Percentiles rank a stretch among this genome's conserved stretches.
Evolutionary conservation across 2,329 filamentous ascomycete species (phyloP).

Genomic region (Alternaria sp.): DNA sequence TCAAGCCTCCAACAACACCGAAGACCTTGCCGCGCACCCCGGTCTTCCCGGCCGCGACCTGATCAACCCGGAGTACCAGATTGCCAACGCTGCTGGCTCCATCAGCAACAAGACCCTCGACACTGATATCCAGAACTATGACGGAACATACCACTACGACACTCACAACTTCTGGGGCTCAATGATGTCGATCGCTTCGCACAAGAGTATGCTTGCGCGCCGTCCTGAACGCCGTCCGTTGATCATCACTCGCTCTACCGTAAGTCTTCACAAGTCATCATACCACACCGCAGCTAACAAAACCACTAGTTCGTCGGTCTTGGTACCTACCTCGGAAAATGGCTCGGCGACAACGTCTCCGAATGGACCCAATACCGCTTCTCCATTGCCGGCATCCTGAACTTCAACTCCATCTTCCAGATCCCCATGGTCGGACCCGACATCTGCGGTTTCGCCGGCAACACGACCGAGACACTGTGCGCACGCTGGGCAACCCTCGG

Average conservation of each 20-base stretch:
- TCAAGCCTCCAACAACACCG: conserved; percentile 39
- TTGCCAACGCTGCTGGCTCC: conserved; percentile 60
- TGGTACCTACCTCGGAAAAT: conserved; percentile 64
- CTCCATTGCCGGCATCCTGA: conserved; percentile 49
- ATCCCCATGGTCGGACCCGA: conserved; percentile 61
- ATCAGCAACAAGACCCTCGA: conserved; percentile 61
- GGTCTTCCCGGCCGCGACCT: conserved; percentile 70
- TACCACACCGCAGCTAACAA: background rate
- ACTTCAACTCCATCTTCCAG: conserved; percentile 55
- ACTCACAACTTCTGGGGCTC: conserved; percentile 78
- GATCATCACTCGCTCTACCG: conserved; percentile 74
- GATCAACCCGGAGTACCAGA: conserved; percentile 69
- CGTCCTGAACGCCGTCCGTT: conserved; percentile 69
- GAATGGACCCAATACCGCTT: conserved; percentile 53
- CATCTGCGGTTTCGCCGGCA: conserved; percentile 74
- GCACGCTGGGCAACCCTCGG: conserved; percentile 75
- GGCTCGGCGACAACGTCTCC: conserved; percentile 62
- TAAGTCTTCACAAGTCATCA: conserved; percentile 9
- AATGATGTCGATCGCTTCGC: conserved; percentile 73
- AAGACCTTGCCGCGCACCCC: conserved; percentile 44
- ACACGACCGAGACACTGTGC: conserved; percentile 72
- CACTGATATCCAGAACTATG: conserved; percentile 71
- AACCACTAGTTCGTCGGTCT: conserved; percentile 67
- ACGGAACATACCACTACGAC: conserved; percentile 73
- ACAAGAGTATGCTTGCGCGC: conserved; percentile 69